phyloP scores from a whole-genome alignment of 495 filamentous ascomycete genomes.

The Parmelia sp. region DNA sequence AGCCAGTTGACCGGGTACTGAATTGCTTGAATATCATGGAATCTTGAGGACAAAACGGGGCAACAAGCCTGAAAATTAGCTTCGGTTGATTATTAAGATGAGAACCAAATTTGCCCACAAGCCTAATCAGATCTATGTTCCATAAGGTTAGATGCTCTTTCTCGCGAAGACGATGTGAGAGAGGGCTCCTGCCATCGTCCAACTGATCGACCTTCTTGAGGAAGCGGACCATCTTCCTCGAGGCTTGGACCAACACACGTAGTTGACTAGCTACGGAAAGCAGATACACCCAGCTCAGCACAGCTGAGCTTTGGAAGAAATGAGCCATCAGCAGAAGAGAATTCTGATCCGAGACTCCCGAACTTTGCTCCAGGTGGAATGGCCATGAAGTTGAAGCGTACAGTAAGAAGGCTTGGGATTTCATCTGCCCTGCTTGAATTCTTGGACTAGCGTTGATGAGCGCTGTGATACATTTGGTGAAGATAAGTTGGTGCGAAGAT shows the following conservation, averaged over 20 bases:
- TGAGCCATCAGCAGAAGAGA: slow-evolving; percentile 4
- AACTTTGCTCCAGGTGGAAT: slow-evolving; percentile 28
- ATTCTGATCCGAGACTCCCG: not conserved
- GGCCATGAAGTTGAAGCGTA: slow-evolving; percentile 31
- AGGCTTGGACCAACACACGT: slow-evolving; percentile 12
- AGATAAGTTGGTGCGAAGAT: not conserved
- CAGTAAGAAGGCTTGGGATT: slow-evolving; percentile 13
- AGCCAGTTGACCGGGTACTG: not conserved
- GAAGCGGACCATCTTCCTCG: slow-evolving; percentile 15
- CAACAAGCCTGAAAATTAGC: slow-evolving; percentile 32
- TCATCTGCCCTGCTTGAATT: not conserved
- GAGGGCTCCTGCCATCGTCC: slow-evolving; percentile 5
- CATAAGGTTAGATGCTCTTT: slow-evolving; percentile 23
- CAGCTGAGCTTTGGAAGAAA: slow-evolving; percentile 17
- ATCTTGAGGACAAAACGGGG: slow-evolving; percentile 31
- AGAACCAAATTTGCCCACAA: slow-evolving; percentile 34
- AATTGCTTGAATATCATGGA: slow-evolving; percentile 19
- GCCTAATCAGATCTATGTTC: slow-evolving; percentile 34
- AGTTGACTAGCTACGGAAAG: slow-evolving; percentile 7
- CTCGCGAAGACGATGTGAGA: slow-evolving; percentile 11
- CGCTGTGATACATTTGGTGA: slow-evolving; percentile 12
- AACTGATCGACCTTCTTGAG: not conserved
- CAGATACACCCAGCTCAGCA: slow-evolving; percentile 20
- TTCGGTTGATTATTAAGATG: slow-evolving; percentile 25
- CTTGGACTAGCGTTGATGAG: slow-evolving; percentile 20